phyloP scores from a whole-genome alignment of 257 asterid species.

The Cynanchum wilfordii region DNA sequence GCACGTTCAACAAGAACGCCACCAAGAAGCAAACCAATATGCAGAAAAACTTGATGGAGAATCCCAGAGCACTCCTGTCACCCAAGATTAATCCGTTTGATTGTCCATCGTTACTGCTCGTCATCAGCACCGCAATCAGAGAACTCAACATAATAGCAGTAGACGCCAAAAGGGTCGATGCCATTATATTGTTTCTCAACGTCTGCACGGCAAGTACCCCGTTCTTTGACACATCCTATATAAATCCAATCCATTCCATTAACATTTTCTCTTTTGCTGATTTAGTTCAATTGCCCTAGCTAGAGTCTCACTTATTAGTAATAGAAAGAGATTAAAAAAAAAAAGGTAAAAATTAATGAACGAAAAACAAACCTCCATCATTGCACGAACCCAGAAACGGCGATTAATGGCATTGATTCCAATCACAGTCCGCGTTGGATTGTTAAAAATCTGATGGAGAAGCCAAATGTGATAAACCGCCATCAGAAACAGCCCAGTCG shows the following conservation, averaged over 20 bases:
- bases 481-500: constrained; percentile 58
- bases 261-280: too few relatives aligned
- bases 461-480: constrained; percentile 70
- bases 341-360: neutral
- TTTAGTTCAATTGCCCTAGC: too few relatives aligned
- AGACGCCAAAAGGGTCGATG: constrained; percentile 81
- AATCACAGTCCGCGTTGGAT: constrained; percentile 68
- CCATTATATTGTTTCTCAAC: constrained; percentile 87
- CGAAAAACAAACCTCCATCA: constrained; percentile 66
- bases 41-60: constrained; percentile 59
- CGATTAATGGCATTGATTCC: constrained; percentile 89
- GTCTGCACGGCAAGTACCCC: constrained; percentile 87
- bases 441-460: constrained; percentile 52
- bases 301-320: too few relatives aligned
- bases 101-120: constrained; percentile 29
- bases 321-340: neutral
- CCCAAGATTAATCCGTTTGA: constrained; percentile 31
- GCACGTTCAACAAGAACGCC: constrained; percentile 75
- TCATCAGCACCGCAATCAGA: constrained; percentile 70
- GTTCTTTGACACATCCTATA: constrained; percentile 55
- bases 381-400: constrained; percentile 83
- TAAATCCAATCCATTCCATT: too few relatives aligned
- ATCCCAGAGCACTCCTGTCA: constrained; percentile 34
- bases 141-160: constrained; percentile 82
- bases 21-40: constrained; percentile 66